Evolutionary conservation across 2,329 filamentous ascomycete species (phyloP).

Genomic region (Diaporthe eres): DNA sequence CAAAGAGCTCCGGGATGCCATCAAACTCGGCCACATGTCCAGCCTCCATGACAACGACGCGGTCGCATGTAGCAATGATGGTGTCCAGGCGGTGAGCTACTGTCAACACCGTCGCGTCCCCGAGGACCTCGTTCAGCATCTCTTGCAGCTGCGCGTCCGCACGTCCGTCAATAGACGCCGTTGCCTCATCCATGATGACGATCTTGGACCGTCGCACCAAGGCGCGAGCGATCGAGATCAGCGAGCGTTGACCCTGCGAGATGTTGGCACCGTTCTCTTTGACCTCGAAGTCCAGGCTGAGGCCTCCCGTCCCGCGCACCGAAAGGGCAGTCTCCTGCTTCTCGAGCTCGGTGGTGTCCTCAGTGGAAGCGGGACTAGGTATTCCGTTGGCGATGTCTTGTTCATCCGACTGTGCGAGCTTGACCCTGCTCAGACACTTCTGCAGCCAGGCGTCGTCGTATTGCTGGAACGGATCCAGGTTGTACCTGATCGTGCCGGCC

Average conservation of each 20-base stretch:
- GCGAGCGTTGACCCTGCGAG: conserved; percentile 78
- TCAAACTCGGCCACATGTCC: conserved; percentile 32
- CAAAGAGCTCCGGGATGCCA: conserved; percentile 31
- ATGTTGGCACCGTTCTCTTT: conserved; percentile 82
- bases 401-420: conserved; percentile 9
- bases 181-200: conserved; percentile 83
- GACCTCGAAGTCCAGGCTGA: conserved; percentile 49
- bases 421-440: conserved; percentile 38
- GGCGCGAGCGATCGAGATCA: conserved; percentile 79
- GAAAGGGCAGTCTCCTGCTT: conserved; percentile 21
- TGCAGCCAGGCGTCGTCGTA: conserved; percentile 39
- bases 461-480: conserved; percentile 64
- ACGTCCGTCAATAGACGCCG: conserved; percentile 78
- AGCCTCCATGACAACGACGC: conserved; percentile 35
- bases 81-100: conserved; percentile 75
- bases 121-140: conserved; percentile 76
- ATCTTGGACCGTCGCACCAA: conserved; percentile 77
- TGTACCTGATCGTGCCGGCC: conserved; percentile 65
- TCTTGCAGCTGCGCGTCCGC: conserved; percentile 80
- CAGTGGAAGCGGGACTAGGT: neutral
- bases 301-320: neutral
- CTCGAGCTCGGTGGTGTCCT: conserved; percentile 2
- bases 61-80: conserved; percentile 35
- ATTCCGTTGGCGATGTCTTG: neutral
- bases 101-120: conserved; percentile 77